These are phyloP conservation scores for Vaccinium macrocarpon DNA, from an alignment of 148 eudicot genomes.

Conservation along the genomic window DNA sequence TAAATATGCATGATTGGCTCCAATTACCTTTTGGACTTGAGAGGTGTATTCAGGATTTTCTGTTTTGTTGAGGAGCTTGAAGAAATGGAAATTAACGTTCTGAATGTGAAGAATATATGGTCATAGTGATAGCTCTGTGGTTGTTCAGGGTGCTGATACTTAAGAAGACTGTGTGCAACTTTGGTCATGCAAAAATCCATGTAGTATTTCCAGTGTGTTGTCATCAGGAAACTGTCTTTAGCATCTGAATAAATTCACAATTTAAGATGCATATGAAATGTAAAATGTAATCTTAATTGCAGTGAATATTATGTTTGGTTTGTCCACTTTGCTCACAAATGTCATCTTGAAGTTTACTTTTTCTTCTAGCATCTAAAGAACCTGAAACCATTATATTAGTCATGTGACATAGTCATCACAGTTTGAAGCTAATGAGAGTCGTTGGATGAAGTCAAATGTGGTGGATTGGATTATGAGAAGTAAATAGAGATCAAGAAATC, in stretches of 20 bases:
- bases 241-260: background rate
- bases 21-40: background rate
- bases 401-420: background rate
- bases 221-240: background rate
- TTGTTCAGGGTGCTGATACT: constrained; percentile 3
- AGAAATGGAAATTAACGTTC: background rate
- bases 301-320: background rate
- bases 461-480: background rate
- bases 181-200: constrained; percentile 8
- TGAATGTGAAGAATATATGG: background rate
- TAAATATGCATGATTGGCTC: background rate
- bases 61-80: background rate
- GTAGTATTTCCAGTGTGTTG: background rate
- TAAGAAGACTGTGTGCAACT: background rate
- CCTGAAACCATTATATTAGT: background rate
- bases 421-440: background rate
- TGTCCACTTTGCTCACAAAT: background rate
- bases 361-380: background rate
- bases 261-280: background rate
- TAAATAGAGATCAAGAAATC: constrained; percentile 6
- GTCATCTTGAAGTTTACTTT: background rate
- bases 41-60: background rate
- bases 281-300: background rate
- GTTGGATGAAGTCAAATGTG: background rate
- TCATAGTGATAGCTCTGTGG: background rate